phyloP scores from a whole-genome alignment of 1,284 basidiomycete species.

The Porogramme epimiltina region DNA sequence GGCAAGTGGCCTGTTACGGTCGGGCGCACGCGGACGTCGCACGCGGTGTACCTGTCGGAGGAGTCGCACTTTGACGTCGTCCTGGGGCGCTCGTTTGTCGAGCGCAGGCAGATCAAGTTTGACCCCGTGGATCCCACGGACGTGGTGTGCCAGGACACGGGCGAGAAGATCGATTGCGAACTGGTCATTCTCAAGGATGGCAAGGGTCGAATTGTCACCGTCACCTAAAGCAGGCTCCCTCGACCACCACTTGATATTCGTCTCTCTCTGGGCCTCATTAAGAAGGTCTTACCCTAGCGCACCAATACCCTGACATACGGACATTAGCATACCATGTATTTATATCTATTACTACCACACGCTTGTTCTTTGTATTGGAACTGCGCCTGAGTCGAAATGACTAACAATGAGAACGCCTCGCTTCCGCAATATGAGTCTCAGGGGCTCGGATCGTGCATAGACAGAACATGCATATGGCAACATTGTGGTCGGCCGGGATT shows the following conservation, averaged over 20 bases:
- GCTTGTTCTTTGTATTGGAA: no score
- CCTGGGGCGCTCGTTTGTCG: slow-evolving; percentile 92
- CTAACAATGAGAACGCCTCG: no score
- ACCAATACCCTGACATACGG: not conserved
- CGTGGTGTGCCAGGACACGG: slow-evolving; percentile 92
- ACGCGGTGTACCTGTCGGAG: slow-evolving; percentile 82
- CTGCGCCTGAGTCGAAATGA: not conserved
- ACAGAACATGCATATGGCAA: no score
- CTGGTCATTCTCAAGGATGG: slow-evolving; percentile 89
- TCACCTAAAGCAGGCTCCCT: slow-evolving; percentile 71
- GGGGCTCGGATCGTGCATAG: no score
- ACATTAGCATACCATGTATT: not conserved
- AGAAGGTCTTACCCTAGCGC: not conserved
- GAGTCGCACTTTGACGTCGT: slow-evolving; percentile 98
- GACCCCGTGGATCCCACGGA: slow-evolving; percentile 87
- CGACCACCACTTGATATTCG: not conserved
- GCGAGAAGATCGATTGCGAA: slow-evolving; percentile 93
- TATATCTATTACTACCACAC: no score
- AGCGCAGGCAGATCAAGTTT: slow-evolving; percentile 84
- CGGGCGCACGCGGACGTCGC: slow-evolving; percentile 43
- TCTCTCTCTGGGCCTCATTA: not conserved
- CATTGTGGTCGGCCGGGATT: no score
- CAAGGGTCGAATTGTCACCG: slow-evolving; percentile 84
- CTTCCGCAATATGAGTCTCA: no score
- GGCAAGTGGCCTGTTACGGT: slow-evolving; percentile 80